A percentile compares a stretch with the other conserved stretches of the same genome.
phyloP scores from a whole-genome alignment of 768 basidiomycete genomes.

The Mycena galopus region DNA sequence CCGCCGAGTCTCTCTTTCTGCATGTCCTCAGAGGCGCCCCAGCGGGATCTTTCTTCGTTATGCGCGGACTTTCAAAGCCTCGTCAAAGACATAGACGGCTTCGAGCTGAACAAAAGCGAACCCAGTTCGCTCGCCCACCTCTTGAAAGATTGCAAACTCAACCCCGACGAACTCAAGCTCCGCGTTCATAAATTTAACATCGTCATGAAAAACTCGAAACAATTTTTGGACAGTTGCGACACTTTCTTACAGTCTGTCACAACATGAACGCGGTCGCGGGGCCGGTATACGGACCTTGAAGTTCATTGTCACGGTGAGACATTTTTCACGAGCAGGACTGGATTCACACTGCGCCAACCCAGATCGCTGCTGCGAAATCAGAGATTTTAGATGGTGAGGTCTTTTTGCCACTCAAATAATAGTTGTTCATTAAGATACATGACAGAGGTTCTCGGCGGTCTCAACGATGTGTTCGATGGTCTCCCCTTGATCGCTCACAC shows the following conservation, averaged over 20 bases:
- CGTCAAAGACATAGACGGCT: conserved; percentile 1
- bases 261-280: not conserved
- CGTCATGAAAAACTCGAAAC: conserved; percentile 10
- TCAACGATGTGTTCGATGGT: conserved; percentile 16
- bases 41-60: conserved; percentile 11
- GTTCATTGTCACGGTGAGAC: conserved; percentile 14
- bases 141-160: conserved; percentile 13
- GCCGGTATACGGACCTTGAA: conserved; percentile 10
- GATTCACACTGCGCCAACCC: not conserved
- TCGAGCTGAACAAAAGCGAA: not conserved
- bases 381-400: conserved; percentile 10
- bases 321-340: not conserved
- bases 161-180: conserved; percentile 17
- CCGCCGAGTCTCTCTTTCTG: not conserved
- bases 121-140: conserved; percentile 2
- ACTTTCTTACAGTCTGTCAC: conserved; percentile 1
- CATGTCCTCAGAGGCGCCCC: not conserved
- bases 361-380: conserved; percentile 20
- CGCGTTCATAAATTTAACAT: not conserved
- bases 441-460: conserved; percentile 18
- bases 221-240: conserved; percentile 13
- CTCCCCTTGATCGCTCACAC: conserved; percentile 10
- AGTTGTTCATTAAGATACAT: not conserved
- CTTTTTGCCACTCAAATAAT: not conserved
- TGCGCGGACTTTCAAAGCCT: conserved; percentile 8